phyloP scores from a whole-genome alignment of 768 basidiomycete species.

The Rhizopogon salebrosus region DNA sequence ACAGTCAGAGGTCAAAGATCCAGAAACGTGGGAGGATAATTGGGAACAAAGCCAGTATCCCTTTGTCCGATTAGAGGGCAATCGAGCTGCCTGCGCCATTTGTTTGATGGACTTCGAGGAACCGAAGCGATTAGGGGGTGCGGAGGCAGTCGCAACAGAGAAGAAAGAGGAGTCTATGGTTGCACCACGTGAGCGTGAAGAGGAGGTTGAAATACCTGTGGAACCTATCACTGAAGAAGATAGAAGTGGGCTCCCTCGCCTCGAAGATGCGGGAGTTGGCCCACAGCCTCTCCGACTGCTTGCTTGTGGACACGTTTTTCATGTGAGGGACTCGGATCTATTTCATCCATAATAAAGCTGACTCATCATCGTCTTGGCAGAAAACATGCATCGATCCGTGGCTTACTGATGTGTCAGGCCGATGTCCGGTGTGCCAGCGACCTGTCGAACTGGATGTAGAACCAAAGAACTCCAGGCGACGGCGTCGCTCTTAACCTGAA shows the following conservation, averaged over 20 bases:
- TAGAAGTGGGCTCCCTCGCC: conserved; percentile 37
- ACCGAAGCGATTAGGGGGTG: conserved; percentile 38
- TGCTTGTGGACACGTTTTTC: conserved; percentile 84
- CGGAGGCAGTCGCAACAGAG: conserved; percentile 23
- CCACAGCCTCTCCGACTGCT: conserved; percentile 73
- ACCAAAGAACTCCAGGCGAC: conserved; percentile 27
- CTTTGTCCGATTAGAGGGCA: conserved; percentile 76
- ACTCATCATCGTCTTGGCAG: conserved; percentile 30
- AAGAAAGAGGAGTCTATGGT: conserved; percentile 13
- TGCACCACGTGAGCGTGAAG: conserved; percentile 8
- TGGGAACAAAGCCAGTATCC: conserved; percentile 78
- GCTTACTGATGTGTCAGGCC: conserved; percentile 78
- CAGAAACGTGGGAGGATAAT: conserved; percentile 65
- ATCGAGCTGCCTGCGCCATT: conserved; percentile 80
- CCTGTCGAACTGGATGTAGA: conserved; percentile 49
- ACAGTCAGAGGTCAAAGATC: conserved; percentile 19
- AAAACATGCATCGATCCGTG: conserved; percentile 90
- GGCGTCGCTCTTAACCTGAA: conserved; percentile 15
- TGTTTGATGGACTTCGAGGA: conserved; percentile 84
- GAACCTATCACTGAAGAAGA: conserved; percentile 37
- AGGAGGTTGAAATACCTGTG: conserved; percentile 25
- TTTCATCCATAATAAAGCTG: conserved; percentile 3
- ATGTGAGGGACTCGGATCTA: conserved; percentile 45
- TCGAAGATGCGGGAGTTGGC: conserved; percentile 71
- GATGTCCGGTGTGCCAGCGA: conserved; percentile 84